These are phyloP conservation scores for Annulohypoxylon maeteangense DNA, from an alignment of 495 filamentous ascomycete genomes.

Conservation along the genomic window DNA sequence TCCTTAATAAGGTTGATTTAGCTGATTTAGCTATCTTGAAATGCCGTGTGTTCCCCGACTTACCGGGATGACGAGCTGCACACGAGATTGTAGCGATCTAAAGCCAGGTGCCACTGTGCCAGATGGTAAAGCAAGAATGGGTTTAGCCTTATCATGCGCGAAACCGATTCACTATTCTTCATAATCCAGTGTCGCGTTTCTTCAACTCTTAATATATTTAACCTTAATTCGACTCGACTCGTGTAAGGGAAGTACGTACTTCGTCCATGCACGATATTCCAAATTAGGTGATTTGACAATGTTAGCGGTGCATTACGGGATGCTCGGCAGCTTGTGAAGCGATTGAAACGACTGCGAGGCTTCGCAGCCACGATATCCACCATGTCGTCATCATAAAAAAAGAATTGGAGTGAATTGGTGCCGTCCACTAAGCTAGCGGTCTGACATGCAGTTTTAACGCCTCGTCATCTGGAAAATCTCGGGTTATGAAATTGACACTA, in stretches of 20 bases:
- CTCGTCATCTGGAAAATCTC: constrained; percentile 7
- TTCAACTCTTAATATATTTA: not conserved
- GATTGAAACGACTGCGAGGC: not conserved
- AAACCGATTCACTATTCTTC: not conserved
- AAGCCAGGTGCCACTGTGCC: not conserved
- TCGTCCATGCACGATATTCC: constrained; percentile 13
- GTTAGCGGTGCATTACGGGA: constrained; percentile 13
- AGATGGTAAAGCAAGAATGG: not conserved
- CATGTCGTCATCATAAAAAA: constrained; percentile 34
- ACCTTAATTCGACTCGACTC: constrained; percentile 32
- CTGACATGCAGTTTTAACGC: constrained; percentile 4
- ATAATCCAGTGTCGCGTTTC: not conserved
- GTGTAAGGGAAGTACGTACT: not conserved
- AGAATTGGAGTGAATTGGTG: not conserved
- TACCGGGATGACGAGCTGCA: constrained; percentile 18
- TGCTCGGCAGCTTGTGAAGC: constrained; percentile 13
- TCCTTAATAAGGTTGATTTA: constrained; percentile 12
- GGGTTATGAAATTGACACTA: not conserved
- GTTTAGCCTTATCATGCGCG: constrained; percentile 16
- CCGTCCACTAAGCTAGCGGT: not conserved
- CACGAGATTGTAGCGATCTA: constrained; percentile 17
- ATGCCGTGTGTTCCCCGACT: constrained; percentile 38
- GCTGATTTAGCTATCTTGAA: constrained; percentile 5
- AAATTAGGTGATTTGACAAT: constrained; percentile 7
- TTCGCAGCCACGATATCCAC: constrained; percentile 11